Evolutionary conservation across 2,329 filamentous ascomycete species (phyloP).

Genomic region (Coleophoma cylindrospora): DNA sequence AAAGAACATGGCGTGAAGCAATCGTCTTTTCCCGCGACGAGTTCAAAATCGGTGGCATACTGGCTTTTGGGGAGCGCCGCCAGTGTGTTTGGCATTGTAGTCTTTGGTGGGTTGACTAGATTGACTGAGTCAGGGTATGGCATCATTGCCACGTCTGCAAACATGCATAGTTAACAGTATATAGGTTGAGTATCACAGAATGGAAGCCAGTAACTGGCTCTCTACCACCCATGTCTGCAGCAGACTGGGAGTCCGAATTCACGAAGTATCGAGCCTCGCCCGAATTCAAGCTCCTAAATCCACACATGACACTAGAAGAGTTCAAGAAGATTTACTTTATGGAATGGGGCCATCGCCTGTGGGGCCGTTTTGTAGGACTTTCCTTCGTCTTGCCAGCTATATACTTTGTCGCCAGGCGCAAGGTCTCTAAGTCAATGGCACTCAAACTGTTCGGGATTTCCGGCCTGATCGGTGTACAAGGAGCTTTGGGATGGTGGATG

Average conservation of each 20-base stretch:
- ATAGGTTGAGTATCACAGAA: conserved; percentile 93
- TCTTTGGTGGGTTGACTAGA: conserved; percentile 89
- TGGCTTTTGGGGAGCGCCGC: conserved; percentile 90
- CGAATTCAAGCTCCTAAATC: conserved; percentile 88
- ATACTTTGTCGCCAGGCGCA: conserved; percentile 79
- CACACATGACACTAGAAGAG: conserved; percentile 85
- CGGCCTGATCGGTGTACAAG: conserved; percentile 87
- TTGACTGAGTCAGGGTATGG: conserved; percentile 91
- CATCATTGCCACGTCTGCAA: conserved; percentile 6
- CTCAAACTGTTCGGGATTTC: conserved; percentile 76
- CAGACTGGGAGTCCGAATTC: conserved; percentile 91
- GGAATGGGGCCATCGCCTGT: conserved; percentile 96
- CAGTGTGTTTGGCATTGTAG: conserved; percentile 94
- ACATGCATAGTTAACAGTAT: conserved; percentile 5
- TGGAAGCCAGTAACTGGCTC: conserved; percentile 96
- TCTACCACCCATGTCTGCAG: conserved; percentile 70
- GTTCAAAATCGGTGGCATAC: conserved; percentile 74
- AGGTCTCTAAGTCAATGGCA: conserved; percentile 75
- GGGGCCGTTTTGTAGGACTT: conserved; percentile 87
- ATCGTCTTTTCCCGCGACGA: conserved; percentile 42
- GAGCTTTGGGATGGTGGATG: conserved; percentile 99
- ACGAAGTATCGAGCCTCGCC: conserved; percentile 87
- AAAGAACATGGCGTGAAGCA: conserved; percentile 4
- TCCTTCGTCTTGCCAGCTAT: conserved; percentile 83
- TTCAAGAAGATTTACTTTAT: conserved; percentile 99